A percentile compares a stretch with the other conserved stretches of the same genome.
phyloP scores from a whole-genome alignment of 345 rosid genomes.

The Jatropha curcas region DNA sequence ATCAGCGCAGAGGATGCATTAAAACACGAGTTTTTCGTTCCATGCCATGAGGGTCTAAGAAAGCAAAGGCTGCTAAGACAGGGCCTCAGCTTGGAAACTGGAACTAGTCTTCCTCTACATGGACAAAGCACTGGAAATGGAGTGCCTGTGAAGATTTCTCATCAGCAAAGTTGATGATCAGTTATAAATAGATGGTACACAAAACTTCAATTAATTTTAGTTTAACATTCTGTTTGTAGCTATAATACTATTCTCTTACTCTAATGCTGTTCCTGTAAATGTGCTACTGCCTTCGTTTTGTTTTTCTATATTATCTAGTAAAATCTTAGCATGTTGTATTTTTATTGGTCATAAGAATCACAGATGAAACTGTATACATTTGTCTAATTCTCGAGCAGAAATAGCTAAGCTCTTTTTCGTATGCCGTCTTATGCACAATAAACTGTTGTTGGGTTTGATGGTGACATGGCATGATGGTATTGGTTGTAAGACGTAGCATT shows the following conservation, averaged over 20 bases:
- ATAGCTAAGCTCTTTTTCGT: background rate
- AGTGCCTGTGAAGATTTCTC: slow-evolving; percentile 9
- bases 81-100: slow-evolving; percentile 30
- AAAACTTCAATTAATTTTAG: slow-evolving; percentile 4
- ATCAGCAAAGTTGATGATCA: slow-evolving; percentile 14
- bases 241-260: background rate
- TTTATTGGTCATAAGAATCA: background rate
- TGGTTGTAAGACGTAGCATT: background rate
- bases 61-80: slow-evolving; percentile 48
- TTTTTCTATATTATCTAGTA: background rate
- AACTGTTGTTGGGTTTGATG: background rate
- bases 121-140: slow-evolving; percentile 15
- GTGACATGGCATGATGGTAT: slow-evolving; percentile 12
- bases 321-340: background rate
- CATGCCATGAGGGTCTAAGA: slow-evolving; percentile 56
- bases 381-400: background rate
- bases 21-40: slow-evolving; percentile 73
- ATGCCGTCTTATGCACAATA: too few species aligned
- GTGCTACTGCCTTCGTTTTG: background rate
- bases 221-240: slow-evolving; percentile 7
- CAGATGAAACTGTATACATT: slow-evolving; percentile 3
- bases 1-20: slow-evolving; percentile 88
- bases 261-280: slow-evolving; percentile 1
- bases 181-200: background rate
- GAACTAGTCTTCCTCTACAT: slow-evolving; percentile 13